Percentiles rank a stretch among this genome's conserved stretches.
phyloP scores from a whole-genome alignment of 805 yeast species.

The Maudiozyma serrabonitensis region DNA sequence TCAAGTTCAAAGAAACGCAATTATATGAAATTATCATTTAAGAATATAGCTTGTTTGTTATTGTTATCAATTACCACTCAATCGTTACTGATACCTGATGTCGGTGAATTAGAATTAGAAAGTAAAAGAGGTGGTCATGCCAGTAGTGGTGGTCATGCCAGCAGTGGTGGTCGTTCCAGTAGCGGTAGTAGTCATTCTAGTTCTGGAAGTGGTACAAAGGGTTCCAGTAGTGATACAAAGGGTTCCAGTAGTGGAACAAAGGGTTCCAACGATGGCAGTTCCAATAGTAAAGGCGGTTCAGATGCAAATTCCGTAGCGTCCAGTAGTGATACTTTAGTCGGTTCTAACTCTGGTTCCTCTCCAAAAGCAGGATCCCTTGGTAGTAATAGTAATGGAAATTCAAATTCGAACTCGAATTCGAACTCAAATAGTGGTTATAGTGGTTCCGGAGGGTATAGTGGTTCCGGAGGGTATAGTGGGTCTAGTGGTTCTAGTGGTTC shows the following conservation, averaged over 20 bases:
- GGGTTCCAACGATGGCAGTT: not conserved
- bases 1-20: too few species aligned
- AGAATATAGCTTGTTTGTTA: not conserved
- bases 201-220: not conserved
- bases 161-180: not conserved
- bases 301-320: not conserved
- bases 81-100: not conserved
- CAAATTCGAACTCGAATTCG: not conserved
- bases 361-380: conserved; percentile 1
- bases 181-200: not conserved
- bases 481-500: not conserved
- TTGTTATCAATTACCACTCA: not conserved
- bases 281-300: not conserved
- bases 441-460: not conserved
- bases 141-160: conserved; percentile 1
- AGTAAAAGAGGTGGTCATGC: conserved; percentile 4
- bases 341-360: conserved; percentile 1
- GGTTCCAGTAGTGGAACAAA: not conserved
- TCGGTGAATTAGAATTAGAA: not conserved
- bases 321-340: not conserved
- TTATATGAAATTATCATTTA: not conserved
- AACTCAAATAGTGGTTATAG: not conserved
- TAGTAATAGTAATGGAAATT: not conserved
- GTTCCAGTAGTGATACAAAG: not conserved
- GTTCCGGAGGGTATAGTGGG: not conserved